Percentiles rank a stretch among this genome's conserved stretches.
Evolutionary conservation across 352 stramenopile genomes (phyloP).

Genomic region (Phytophthora pistaciae): DNA sequence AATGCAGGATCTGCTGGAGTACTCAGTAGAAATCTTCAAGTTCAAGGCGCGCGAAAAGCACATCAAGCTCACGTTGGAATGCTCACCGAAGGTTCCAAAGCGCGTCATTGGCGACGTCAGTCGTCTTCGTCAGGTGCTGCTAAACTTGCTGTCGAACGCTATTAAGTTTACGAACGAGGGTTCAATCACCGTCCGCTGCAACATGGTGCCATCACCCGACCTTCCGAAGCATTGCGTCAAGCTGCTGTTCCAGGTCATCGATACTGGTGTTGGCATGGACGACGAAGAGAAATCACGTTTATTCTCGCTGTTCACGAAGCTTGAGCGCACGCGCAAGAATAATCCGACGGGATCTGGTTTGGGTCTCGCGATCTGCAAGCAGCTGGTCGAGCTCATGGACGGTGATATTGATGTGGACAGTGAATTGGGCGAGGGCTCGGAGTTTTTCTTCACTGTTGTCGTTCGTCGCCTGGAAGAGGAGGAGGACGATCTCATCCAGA

Average conservation of each 20-base stretch:
- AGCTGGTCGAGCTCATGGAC: constrained; percentile 78
- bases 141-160: constrained; percentile 80
- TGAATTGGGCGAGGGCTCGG: constrained; percentile 63
- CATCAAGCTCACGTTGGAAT: constrained; percentile 81
- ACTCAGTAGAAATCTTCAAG: constrained; percentile 87
- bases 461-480: constrained; percentile 63
- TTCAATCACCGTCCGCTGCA: constrained; percentile 75
- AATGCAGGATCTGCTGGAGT: constrained; percentile 77
- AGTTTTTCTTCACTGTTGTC: constrained; percentile 80
- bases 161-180: constrained; percentile 86
- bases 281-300: constrained; percentile 67
- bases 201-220: constrained; percentile 59
- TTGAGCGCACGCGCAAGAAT: constrained; percentile 73
- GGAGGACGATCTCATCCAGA: constrained; percentile 51
- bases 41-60: constrained; percentile 83
- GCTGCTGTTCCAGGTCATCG: constrained; percentile 76
- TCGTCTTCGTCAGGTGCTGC: constrained; percentile 71
- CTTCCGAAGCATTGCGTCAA: constrained; percentile 66
- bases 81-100: constrained; percentile 60
- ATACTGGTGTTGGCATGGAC: constrained; percentile 78
- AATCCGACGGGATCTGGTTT: constrained; percentile 75
- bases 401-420: constrained; percentile 79
- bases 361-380: constrained; percentile 79
- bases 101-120: constrained; percentile 69
- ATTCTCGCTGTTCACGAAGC: constrained; percentile 75